Evolutionary conservation across 352 stramenopile species (phyloP).

Genomic region (Pseudoperonospora humuli): DNA sequence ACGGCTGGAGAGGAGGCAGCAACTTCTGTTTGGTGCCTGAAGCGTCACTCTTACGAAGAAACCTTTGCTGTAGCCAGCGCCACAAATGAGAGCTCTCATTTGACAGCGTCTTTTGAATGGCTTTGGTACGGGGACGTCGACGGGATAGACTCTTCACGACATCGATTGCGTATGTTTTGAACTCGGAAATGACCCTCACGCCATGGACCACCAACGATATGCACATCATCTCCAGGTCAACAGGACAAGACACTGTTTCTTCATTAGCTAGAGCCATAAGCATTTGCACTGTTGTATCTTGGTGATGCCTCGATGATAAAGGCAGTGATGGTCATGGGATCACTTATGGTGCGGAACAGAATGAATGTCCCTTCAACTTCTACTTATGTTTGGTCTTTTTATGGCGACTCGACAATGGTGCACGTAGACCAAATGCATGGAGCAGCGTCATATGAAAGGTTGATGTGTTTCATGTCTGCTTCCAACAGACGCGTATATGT

Average conservation of each 20-base stretch:
- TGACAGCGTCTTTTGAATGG: background rate
- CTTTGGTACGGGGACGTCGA: background rate
- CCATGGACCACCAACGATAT: conserved; percentile 2
- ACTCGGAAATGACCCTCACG: conserved; percentile 4
- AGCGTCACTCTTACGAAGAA: background rate
- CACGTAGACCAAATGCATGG: no score
- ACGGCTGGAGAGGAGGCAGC: conserved; percentile 1
- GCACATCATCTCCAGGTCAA: conserved; percentile 17
- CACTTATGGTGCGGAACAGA: conserved; percentile 6
- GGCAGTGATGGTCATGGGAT: no score
- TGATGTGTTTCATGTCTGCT: conserved; percentile 10
- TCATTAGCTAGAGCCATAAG: background rate
- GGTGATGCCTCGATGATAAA: background rate
- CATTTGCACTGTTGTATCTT: conserved; percentile 3
- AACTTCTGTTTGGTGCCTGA: background rate
- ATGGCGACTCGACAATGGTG: no score
- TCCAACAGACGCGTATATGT: conserved; percentile 2
- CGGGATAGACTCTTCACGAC: background rate
- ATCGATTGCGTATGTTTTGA: conserved; percentile 1
- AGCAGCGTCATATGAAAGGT: background rate
- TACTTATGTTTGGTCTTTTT: background rate
- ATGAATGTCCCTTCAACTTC: conserved; percentile 17
- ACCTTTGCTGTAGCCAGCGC: conserved; percentile 5
- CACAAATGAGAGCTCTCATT: background rate
- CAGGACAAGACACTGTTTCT: conserved; percentile 1